Base-by-base conservation (phyloP, 2,329 filamentous ascomycete genomes). In the Zymoseptoria brevis region DNA sequence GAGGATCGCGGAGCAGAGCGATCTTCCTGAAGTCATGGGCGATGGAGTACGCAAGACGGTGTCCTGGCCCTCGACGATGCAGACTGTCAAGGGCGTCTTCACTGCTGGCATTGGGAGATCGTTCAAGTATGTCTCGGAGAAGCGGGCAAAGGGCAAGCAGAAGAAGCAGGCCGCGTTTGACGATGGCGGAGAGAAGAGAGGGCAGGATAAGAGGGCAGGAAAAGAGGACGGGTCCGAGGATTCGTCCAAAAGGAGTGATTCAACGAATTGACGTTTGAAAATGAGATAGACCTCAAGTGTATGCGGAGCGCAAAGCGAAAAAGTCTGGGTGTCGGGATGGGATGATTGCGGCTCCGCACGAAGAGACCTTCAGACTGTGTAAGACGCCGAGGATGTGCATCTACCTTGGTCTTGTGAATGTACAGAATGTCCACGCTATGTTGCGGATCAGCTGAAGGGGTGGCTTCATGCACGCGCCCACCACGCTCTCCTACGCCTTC, bases 1-100 rank as follows among this genome's bases (percentile, higher is more conserved):
- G 67, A 84, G 90, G 19, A 94, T 99, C 66, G 91, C 88, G 0
- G 87, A 88, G 59, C 82, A 87, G 48, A 78, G 81, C 19, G 83
- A 88, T 66, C 77, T 97, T n/a, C 81, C 81, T 50, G 77, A 83
- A 24, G 86, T 87, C 65, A 84, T 97, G 19, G 83, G 86, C 35
- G 80, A 81, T 45, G 88, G 91, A 49, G 92, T 99, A 69, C 87
- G 86, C 70, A 88, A 88, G 71, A 97, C 95, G 0, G 90, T 97
- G 67, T 83, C 85, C 58, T 97, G 94, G 94, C 92, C 94, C 0
- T 94, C 90, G 68, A 90, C 89, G 2, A 86, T 86, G 4, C 93
- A 99, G 75, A 94, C 86, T 57, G 72, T 93, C 62, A 99, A 99
- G 76, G 87, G 91, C 1, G 73, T 88, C 1, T 73, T 96, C 51